Base-by-base conservation (phyloP, 352 stramenopile species). In the Lagenidium giganteum region DNA sequence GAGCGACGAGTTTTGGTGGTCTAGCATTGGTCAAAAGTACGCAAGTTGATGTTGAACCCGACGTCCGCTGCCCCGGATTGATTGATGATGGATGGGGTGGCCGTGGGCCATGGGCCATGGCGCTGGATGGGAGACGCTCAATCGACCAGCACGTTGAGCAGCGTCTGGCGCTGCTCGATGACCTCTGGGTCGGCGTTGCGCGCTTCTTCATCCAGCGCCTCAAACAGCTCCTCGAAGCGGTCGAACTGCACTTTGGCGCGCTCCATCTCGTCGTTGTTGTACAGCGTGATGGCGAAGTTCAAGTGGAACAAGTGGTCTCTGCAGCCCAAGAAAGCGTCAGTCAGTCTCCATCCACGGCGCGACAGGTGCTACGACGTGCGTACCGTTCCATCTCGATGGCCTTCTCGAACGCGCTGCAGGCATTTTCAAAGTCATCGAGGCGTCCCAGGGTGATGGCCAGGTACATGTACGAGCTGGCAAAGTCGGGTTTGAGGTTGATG, bases 341-440 rank as follows among this genome's bases (percentile, higher is more conserved):
- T n/a, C n/a, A n/a, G n/a, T n/a, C n/a, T n/a, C n/a, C n/a, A n/a
- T n/a, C n/a, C 27, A 40, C 42, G n/a, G 9, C 24, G 12, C 38
- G 13, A 34, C 8, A 22, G n/a, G 5, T 51, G 4, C 22, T n/a
- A n/a, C n/a, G n/a, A n/a, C n/a, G n/a, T n/a, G 31, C 36, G 23
- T 58, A 84, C 71, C 63, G 45, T 44, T 85, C 74, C 58, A 95
- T 79, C 42, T 90, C 69, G 48, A 93, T 70, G 11, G 83, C 76
- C 57, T 95, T 95, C 34, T 96, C 74, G 48, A 95, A 96, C 6
- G 84, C 86, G 25, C 65, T 79, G 59, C 74, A 90, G 2, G 84
- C 69, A 46, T 96, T 96, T 20, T 93, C 86, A 49, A 90, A 87
- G 60, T 96, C 87, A 37, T 95, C 85, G 29, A 96, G 62, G 0